phyloP scores from a whole-genome alignment of 2,329 filamentous ascomycete genomes.

The Keithomyces neogunnii region DNA sequence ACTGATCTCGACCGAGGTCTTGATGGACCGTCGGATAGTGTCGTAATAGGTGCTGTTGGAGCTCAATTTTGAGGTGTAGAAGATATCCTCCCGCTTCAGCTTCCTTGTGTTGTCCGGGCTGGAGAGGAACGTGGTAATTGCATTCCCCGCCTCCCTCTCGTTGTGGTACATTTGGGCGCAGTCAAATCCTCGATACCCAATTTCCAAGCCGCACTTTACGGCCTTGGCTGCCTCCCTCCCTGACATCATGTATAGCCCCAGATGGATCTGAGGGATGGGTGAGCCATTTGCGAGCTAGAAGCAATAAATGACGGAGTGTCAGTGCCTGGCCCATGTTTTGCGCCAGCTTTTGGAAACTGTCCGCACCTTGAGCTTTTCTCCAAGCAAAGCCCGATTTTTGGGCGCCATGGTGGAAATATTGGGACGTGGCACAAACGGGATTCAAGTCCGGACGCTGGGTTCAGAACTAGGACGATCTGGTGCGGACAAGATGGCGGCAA shows the following conservation, averaged over 20 bases:
- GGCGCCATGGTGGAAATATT: no score
- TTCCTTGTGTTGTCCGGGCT: constrained; percentile 36
- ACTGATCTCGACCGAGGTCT: constrained; percentile 52
- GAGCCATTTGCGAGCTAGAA: constrained; percentile 54
- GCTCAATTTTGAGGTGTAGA: constrained; percentile 73
- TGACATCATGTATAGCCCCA: constrained; percentile 66
- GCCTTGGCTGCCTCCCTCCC: constrained; percentile 50
- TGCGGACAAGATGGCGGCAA: no score
- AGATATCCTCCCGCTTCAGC: constrained; percentile 59
- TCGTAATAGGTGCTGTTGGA: constrained; percentile 58
- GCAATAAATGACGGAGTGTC: no score
- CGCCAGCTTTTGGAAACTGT: neutral
- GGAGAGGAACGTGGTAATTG: constrained; percentile 50
- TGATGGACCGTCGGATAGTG: constrained; percentile 58
- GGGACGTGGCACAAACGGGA: no score
- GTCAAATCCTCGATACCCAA: constrained; percentile 44
- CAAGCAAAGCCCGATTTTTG: neutral
- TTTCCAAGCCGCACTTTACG: constrained; percentile 48
- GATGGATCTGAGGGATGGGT: constrained; percentile 62
- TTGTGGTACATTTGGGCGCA: constrained; percentile 54
- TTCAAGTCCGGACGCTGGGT: no score
- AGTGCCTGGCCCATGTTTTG: no score
- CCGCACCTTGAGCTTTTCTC: neutral
- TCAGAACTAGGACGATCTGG: no score
- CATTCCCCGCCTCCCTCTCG: constrained; percentile 59